Percentiles rank a stretch among this genome's conserved stretches.
phyloP scores from a whole-genome alignment of 1,284 basidiomycete species.

The Microbotryum saponariae region DNA sequence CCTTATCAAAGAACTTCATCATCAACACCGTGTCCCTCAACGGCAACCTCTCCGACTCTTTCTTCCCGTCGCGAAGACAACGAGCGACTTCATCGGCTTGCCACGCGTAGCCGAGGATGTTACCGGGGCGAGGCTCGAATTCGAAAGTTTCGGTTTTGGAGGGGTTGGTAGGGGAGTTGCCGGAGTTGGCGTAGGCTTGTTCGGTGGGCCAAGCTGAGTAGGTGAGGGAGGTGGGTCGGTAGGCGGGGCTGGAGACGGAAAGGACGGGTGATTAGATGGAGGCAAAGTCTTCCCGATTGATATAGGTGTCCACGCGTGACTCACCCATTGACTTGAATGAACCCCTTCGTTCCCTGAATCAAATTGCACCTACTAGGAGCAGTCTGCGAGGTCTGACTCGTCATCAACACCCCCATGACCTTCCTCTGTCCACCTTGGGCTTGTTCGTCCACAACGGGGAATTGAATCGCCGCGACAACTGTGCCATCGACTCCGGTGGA shows the following conservation, averaged over 20 bases:
- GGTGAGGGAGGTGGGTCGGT: slow-evolving; percentile 10
- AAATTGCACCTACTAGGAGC: too few species aligned
- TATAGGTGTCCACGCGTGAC: too few species aligned
- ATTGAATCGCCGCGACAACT: slow-evolving; percentile 14
- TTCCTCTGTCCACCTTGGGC: neutral
- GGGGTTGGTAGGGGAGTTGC: neutral
- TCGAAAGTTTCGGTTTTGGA: slow-evolving; percentile 11
- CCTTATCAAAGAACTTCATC: slow-evolving; percentile 42
- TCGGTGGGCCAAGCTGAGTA: slow-evolving; percentile 9
- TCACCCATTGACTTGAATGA: too few species aligned
- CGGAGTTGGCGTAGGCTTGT: slow-evolving; percentile 6
- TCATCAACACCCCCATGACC: neutral
- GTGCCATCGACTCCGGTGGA: slow-evolving; percentile 23
- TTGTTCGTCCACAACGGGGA: slow-evolving; percentile 7
- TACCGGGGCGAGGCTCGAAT: slow-evolving; percentile 16
- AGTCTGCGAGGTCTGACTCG: neutral
- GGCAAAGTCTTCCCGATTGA: too few species aligned
- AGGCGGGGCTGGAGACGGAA: slow-evolving; percentile 11
- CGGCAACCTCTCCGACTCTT: slow-evolving; percentile 38
- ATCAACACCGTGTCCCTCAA: slow-evolving; percentile 40
- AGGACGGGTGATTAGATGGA: neutral
- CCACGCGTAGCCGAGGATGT: slow-evolving; percentile 38
- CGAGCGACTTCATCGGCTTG: slow-evolving; percentile 45
- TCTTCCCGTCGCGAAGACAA: slow-evolving; percentile 39
- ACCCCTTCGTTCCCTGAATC: too few species aligned